Percentiles rank a stretch among this genome's conserved stretches.
These are phyloP conservation scores for Termitomyces sp. DNA, from an alignment of 768 basidiomycete genomes.

Conservation along the genomic window DNA sequence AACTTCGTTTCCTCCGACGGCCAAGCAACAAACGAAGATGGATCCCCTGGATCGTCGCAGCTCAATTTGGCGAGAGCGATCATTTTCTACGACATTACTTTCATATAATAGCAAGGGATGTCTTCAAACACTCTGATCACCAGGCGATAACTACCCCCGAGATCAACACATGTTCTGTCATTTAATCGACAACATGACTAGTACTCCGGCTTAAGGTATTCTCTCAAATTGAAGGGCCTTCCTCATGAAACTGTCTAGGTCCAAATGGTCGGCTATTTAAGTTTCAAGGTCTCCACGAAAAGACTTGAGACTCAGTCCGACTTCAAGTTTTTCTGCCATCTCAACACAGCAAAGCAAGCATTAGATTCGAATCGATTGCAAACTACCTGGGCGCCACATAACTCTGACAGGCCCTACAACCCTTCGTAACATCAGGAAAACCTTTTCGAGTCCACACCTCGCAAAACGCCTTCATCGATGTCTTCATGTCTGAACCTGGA, in stretches of 20 bases:
- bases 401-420: constrained; percentile 20
- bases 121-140: neutral
- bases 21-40: too few relatives aligned
- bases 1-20: neutral
- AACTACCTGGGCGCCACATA: constrained; percentile 33
- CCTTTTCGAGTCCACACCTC: constrained; percentile 14
- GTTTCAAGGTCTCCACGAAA: constrained; percentile 20
- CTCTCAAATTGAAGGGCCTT: constrained; percentile 20
- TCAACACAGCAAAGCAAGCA: constrained; percentile 19
- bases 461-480: constrained; percentile 10
- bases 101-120: neutral
- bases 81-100: neutral
- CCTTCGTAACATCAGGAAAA: too few relatives aligned
- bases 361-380: constrained; percentile 31
- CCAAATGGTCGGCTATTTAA: constrained; percentile 28
- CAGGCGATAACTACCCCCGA: neutral
- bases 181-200: neutral
- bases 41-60: too few relatives aligned
- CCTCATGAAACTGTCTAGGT: constrained; percentile 30
- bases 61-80: neutral
- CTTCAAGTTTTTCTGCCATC: constrained; percentile 26
- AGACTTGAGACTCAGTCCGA: constrained; percentile 21
- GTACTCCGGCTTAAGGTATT: constrained; percentile 4
- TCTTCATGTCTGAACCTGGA: neutral
- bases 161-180: neutral